A percentile compares a stretch with the other conserved stretches of the same genome.
These are phyloP conservation scores for Pestalotiopsis sp. DNA, from an alignment of 2,329 filamentous ascomycete genomes.

Conservation along the genomic window DNA sequence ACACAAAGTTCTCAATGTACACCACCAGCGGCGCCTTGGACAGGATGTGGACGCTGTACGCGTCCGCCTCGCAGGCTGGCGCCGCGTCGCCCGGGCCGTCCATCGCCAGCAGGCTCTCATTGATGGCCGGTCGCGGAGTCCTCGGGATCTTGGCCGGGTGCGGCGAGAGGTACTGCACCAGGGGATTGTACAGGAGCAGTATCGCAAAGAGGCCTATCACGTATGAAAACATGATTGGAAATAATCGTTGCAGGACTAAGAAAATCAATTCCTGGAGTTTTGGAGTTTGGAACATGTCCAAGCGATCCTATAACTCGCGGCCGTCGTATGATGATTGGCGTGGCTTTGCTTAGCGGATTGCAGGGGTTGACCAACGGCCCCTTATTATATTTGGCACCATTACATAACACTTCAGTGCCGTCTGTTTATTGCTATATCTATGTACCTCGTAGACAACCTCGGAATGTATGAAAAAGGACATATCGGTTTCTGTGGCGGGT, in stretches of 20 bases:
- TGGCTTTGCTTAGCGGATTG: not conserved
- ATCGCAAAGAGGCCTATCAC: conserved; percentile 44
- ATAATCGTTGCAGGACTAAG: not conserved
- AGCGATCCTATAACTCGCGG: not conserved
- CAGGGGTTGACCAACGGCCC: not conserved
- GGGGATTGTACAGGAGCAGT: conserved; percentile 47
- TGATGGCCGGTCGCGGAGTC: conserved; percentile 48
- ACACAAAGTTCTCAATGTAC: conserved; percentile 57
- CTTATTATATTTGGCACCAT: not conserved
- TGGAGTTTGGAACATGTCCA: conserved; percentile 5
- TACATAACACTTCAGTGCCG: not conserved
- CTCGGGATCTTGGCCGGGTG: conserved; percentile 32
- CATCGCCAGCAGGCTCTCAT: conserved; percentile 54
- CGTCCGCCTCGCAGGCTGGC: conserved; percentile 38
- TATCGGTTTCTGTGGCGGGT: not conserved
- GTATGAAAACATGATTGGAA: conserved; percentile 47
- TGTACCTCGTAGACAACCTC: not conserved
- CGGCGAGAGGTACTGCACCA: conserved; percentile 39
- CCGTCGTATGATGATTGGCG: conserved; percentile 10
- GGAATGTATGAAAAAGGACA: not conserved
- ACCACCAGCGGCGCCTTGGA: conserved; percentile 55
- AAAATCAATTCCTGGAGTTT: conserved; percentile 6
- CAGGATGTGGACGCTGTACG: conserved; percentile 50
- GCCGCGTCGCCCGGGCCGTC: conserved; percentile 41
- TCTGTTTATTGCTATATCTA: not conserved